Evolutionary conservation across 176 grass and related monocot genomes (phyloP).

Genomic region (Chrysopogon serrulatus): DNA sequence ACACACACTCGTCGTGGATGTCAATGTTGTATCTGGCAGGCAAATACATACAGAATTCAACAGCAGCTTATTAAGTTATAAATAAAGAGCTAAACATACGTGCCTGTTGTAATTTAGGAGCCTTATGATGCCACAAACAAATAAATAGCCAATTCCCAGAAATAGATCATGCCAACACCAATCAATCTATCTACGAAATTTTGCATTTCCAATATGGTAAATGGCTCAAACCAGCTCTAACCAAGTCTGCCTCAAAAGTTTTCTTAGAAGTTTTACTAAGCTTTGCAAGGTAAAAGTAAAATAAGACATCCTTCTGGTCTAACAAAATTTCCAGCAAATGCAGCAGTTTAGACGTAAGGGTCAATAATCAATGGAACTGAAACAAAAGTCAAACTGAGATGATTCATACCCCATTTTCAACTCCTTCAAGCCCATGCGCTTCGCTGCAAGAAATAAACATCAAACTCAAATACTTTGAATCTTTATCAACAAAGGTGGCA

Average conservation of each 20-base stretch:
- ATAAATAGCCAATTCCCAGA: neutral
- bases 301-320: neutral
- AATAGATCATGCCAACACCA: neutral
- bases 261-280: neutral
- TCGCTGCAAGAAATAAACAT: constrained; percentile 47
- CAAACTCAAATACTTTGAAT: neutral
- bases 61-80: neutral
- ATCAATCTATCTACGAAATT: neutral
- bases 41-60: constrained; percentile 4
- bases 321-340: neutral
- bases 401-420: constrained; percentile 86
- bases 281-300: constrained; percentile 2
- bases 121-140: neutral
- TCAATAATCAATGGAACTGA: neutral
- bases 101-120: neutral
- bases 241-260: neutral
- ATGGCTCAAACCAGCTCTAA: neutral
- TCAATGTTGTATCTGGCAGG: constrained; percentile 87
- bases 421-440: constrained; percentile 73
- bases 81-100: neutral
- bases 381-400: neutral
- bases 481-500: neutral
- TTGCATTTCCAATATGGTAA: neutral
- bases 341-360: neutral
- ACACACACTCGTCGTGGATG: constrained; percentile 77